A percentile compares a stretch with the other conserved stretches of the same genome.
These are phyloP conservation scores for Dianthus caryophyllus DNA, from an alignment of 148 eudicot genomes.

Conservation along the genomic window DNA sequence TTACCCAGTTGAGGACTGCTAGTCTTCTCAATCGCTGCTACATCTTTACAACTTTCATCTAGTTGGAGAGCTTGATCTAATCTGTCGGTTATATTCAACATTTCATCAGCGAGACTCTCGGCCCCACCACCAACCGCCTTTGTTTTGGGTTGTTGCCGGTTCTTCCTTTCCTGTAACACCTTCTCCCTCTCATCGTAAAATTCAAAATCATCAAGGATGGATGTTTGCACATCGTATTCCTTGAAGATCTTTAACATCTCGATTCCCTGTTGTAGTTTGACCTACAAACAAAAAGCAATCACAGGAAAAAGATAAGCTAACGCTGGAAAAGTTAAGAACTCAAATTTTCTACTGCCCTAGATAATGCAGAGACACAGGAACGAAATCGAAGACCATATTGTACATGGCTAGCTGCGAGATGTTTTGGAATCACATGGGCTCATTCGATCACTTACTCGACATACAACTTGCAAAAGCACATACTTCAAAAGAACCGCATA, in stretches of 20 bases:
- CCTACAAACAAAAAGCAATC: slow-evolving; percentile 40
- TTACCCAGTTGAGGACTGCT: slow-evolving; percentile 23
- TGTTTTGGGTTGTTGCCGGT: slow-evolving; percentile 51
- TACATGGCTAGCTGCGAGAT: no score
- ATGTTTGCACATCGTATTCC: slow-evolving; percentile 62
- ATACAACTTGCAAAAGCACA: neutral
- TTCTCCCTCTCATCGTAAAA: slow-evolving; percentile 83
- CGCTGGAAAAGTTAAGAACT: no score
- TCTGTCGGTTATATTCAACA: slow-evolving; percentile 56
- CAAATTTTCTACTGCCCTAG: no score
- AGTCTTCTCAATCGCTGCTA: slow-evolving; percentile 24
- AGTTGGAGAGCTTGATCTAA: slow-evolving; percentile 63
- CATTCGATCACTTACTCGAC: neutral
- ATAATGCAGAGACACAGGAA: no score
- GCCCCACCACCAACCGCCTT: slow-evolving; percentile 26
- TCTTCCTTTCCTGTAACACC: slow-evolving; percentile 66
- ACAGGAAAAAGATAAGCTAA: neutral
- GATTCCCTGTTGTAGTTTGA: slow-evolving; percentile 77
- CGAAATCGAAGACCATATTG: no score
- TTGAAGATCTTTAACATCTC: slow-evolving; percentile 89
- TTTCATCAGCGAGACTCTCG: slow-evolving; percentile 36
- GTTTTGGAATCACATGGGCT: no score
- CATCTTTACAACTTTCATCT: slow-evolving; percentile 50
- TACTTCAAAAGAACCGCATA: neutral
- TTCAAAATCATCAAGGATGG: slow-evolving; percentile 77